phyloP scores from a whole-genome alignment of 371 early-diverging fungal genomes.

The Lichtheimia hyalospora region DNA sequence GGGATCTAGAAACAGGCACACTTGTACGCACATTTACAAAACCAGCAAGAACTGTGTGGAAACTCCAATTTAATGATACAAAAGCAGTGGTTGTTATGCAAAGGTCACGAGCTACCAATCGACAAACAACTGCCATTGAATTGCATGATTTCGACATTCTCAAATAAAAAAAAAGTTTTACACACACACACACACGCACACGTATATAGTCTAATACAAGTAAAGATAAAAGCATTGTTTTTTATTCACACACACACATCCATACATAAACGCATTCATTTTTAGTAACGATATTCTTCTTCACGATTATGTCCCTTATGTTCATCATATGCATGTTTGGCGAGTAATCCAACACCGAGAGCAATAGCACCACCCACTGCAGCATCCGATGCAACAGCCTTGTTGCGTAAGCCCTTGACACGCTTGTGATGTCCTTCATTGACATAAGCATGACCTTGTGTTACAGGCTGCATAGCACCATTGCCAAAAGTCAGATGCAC shows the following conservation, averaged over 20 bases:
- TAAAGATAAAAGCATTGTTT: too few relatives aligned
- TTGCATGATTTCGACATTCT: constrained; percentile 41
- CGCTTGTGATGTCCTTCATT: constrained; percentile 49
- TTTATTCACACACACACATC: too few relatives aligned
- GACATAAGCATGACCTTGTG: constrained; percentile 52
- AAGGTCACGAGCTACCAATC: constrained; percentile 22
- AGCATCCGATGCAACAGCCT: constrained; percentile 39
- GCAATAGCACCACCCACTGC: constrained; percentile 16
- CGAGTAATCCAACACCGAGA: constrained; percentile 46
- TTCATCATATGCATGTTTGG: constrained; percentile 49
- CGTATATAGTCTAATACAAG: too few relatives aligned
- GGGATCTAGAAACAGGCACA: constrained; percentile 75
- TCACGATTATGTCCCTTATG: constrained; percentile 25
- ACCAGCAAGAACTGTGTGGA: constrained; percentile 58
- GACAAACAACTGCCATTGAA: constrained; percentile 40
- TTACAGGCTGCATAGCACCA: constrained; percentile 8
- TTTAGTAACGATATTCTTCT: constrained; percentile 3
- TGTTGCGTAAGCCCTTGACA: constrained; percentile 48
- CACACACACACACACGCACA: too few relatives aligned
- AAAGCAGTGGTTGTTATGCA: constrained; percentile 62
- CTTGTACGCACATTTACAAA: constrained; percentile 64
- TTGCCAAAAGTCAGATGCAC: constrained; percentile 42
- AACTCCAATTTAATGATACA: constrained; percentile 57
- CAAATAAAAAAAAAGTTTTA: too few relatives aligned
- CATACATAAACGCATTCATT: too few relatives aligned